Evolutionary conservation across 345 rosid genomes (phyloP), one percentile per base, ranked within the genome.

Genomic region (Geranium rotundifolium): DNA sequence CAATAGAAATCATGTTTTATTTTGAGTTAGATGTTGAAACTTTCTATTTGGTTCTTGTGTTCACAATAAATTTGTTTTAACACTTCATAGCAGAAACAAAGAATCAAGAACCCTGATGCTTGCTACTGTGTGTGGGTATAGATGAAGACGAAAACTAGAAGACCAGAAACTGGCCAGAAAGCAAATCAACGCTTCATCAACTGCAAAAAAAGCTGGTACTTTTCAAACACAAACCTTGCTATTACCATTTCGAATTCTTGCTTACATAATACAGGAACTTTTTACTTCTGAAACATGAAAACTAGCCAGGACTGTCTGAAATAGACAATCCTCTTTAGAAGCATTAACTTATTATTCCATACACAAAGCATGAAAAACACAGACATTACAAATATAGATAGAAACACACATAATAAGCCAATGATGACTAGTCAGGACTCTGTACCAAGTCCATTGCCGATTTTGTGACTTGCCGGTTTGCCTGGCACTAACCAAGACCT

Each of bases 381-480:
- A 2, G 15, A 46, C 14, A 46, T 46, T 46, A 46, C 16, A 46
- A 46, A 46, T 46, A 46, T 46, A 46, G 16, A 13, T n/a, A 18
- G 12, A 19, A 58, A 49, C 54, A 67, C 19, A 52, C 62, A n/a
- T 23, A 41, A 56, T 67, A 19, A 79, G 75, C 81, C 73, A 70
- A 66, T 50, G 58, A 62, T 66, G 75, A 69, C 69, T 63, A 70
- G 3, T 58, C 15, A 30, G 52, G 52, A 46, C 52, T 16, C 5
- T 52, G 4, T 56, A 58, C 68, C 29, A 85, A 82, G 87, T 70
- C 80, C 41, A 55, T 67, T 64, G 87, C 90, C 85, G 77, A 34
- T 74, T 82, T 29, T 59, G 82, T 85, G 90, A 85, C 90, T 85
- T 85, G 90, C 90, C 90, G 85, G 82, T 80, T 68, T 65, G 80